Evolutionary conservation across 768 basidiomycete species (phyloP).

Genomic region (Tephrocybe sp.): DNA sequence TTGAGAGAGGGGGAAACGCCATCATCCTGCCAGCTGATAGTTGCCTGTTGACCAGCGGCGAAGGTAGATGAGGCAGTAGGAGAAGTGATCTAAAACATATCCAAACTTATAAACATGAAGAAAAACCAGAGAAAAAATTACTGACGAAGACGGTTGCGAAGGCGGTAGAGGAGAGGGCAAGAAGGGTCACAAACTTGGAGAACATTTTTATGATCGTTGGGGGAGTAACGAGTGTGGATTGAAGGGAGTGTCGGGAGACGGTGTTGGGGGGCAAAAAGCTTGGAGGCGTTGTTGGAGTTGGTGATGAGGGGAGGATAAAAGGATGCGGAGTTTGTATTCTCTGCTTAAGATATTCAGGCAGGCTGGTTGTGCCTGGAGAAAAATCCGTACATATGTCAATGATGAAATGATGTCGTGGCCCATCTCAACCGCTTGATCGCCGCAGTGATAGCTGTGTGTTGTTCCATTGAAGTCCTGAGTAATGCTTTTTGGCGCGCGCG

Average conservation of each 20-base stretch:
- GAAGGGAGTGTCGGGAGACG: slow-evolving; percentile 35
- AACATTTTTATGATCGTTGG: slow-evolving; percentile 42
- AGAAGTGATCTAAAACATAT: slow-evolving; percentile 47
- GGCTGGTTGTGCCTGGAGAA: neutral
- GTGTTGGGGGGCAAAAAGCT: slow-evolving; percentile 20
- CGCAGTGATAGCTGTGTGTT: too few relatives aligned
- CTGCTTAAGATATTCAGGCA: neutral
- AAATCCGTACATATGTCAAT: too few relatives aligned
- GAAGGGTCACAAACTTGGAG: slow-evolving; percentile 41
- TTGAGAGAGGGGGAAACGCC: slow-evolving; percentile 43
- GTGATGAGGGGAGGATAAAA: slow-evolving; percentile 2
- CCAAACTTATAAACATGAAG: too few relatives aligned
- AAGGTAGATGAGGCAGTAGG: slow-evolving; percentile 48
- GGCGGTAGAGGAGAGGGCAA: slow-evolving; percentile 51
- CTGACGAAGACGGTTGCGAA: slow-evolving; percentile 58
- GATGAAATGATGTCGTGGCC: too few relatives aligned
- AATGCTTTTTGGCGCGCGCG: too few relatives aligned
- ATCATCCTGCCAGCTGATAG: slow-evolving; percentile 61
- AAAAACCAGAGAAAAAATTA: slow-evolving; percentile 13
- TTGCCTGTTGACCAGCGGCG: slow-evolving; percentile 46
- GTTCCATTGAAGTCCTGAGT: too few relatives aligned
- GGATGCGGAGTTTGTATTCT: slow-evolving; percentile 18
- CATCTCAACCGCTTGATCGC: too few relatives aligned
- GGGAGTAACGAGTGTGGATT: slow-evolving; percentile 30
- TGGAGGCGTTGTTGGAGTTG: too few relatives aligned